Percentiles rank a stretch among this genome's conserved stretches.
Conservation (phyloP, 805 yeast species). For the Zygosaccharomyces lentus region DNA sequence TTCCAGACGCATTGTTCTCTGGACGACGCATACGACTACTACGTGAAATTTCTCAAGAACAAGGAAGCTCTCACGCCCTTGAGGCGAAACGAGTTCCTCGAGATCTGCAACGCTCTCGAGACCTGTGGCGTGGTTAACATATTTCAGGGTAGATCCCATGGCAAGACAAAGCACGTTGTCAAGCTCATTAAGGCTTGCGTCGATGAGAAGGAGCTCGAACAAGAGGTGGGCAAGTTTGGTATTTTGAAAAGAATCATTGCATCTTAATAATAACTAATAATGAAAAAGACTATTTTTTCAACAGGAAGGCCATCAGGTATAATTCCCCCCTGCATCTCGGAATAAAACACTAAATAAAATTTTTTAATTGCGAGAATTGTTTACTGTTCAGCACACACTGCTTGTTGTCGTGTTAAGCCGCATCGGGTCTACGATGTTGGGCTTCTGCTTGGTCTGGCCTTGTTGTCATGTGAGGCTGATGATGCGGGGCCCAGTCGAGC, state of each 20-base stretch:
- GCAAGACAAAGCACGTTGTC: slow-evolving; percentile 32
- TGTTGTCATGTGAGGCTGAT: neutral
- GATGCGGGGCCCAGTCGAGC: neutral
- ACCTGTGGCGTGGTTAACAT: slow-evolving; percentile 35
- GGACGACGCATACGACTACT: slow-evolving; percentile 35
- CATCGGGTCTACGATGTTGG: neutral
- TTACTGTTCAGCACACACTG: neutral
- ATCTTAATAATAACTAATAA: neutral
- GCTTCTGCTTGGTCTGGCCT: neutral
- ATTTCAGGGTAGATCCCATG: slow-evolving; percentile 28
- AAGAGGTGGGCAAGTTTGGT: slow-evolving; percentile 30
- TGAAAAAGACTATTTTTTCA: slow-evolving; percentile 1
- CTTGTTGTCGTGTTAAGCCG: neutral
- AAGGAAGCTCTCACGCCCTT: slow-evolving; percentile 32
- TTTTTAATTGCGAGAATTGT: neutral
- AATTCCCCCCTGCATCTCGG: neutral
- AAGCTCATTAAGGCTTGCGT: slow-evolving; percentile 28
- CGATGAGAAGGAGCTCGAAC: slow-evolving; percentile 29
- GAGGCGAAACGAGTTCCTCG: slow-evolving; percentile 43
- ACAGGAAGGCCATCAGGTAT: neutral
- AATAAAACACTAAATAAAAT: neutral
- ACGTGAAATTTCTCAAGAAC: slow-evolving; percentile 21
- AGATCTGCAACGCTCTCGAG: slow-evolving; percentile 41
- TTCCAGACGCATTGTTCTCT: slow-evolving; percentile 29
- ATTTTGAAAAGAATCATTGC: slow-evolving; percentile 22